phyloP scores from a whole-genome alignment of 192 early-diverging fungal species.

The Umbelopsis ramanniana region DNA sequence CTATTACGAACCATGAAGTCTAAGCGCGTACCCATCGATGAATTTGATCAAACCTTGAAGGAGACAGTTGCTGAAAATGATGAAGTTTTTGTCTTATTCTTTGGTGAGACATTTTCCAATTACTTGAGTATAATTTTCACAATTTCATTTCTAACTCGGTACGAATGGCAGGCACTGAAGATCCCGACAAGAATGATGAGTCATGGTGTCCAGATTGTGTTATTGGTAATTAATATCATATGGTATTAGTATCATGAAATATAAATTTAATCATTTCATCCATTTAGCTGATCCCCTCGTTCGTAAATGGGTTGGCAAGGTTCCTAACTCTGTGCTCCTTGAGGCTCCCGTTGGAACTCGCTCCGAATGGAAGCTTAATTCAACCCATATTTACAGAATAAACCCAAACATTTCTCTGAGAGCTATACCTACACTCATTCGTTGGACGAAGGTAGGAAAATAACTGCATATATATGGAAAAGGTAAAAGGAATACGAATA shows the following conservation, averaged over 20 bases:
- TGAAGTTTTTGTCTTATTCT: constrained; percentile 46
- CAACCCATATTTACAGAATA: constrained; percentile 42
- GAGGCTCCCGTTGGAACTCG: constrained; percentile 45
- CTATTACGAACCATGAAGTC: constrained; percentile 32
- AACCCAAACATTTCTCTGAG: constrained; percentile 30
- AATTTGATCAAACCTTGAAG: constrained; percentile 41
- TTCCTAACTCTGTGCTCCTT: constrained; percentile 41
- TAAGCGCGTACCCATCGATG: constrained; percentile 34
- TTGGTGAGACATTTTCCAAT: constrained; percentile 28
- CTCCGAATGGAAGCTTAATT: constrained; percentile 41
- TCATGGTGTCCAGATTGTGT: constrained; percentile 62
- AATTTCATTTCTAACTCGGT: too few species aligned
- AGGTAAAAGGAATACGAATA: neutral
- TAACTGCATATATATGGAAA: too few species aligned
- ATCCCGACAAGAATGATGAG: constrained; percentile 37
- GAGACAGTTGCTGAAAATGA: constrained; percentile 25
- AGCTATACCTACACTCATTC: constrained; percentile 49
- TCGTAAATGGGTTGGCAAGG: constrained; percentile 33
- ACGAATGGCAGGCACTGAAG: constrained; percentile 38
- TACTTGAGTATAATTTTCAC: neutral
- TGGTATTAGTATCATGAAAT: neutral
- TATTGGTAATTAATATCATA: constrained; percentile 32
- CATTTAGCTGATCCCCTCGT: constrained; percentile 48
- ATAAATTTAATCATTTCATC: neutral
- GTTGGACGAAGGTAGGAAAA: constrained; percentile 39